Conservation (phyloP, 2,329 filamentous ascomycete species). For the Coniella lustricola region DNA sequence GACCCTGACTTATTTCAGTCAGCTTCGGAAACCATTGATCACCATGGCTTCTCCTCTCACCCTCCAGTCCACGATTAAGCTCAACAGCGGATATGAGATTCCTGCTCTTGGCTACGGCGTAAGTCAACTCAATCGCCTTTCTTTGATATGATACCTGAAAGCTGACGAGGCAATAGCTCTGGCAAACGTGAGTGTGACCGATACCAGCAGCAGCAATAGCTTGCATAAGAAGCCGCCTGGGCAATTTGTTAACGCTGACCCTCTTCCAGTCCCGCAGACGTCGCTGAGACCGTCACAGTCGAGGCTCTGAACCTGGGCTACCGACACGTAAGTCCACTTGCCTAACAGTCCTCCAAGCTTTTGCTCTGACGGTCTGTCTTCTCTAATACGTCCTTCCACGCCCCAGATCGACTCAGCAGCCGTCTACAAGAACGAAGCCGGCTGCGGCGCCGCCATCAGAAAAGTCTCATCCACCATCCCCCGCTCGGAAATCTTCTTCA, state of each 20-base stretch:
- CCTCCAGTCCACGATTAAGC: slow-evolving; percentile 42
- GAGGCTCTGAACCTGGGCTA: slow-evolving; percentile 46
- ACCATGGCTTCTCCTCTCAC: slow-evolving; percentile 40
- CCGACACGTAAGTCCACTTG: slow-evolving; percentile 37
- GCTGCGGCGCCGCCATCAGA: slow-evolving; percentile 38
- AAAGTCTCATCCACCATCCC: slow-evolving; percentile 30
- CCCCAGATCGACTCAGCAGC: slow-evolving; percentile 48
- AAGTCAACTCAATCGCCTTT: slow-evolving; percentile 26
- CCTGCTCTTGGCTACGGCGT: slow-evolving; percentile 49
- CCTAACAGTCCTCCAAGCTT: not conserved
- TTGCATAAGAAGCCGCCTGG: no score
- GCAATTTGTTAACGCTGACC: no score
- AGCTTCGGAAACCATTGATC: no score
- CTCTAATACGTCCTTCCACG: not conserved
- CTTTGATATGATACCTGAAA: not conserved
- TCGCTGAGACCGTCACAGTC: slow-evolving; percentile 31
- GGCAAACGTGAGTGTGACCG: slow-evolving; percentile 38
- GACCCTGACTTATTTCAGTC: no score
- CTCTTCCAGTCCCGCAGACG: slow-evolving; percentile 25
- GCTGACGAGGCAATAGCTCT: slow-evolving; percentile 33
- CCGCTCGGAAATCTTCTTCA: slow-evolving; percentile 47
- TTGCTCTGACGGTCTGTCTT: not conserved
- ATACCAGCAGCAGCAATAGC: not conserved
- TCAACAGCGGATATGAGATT: slow-evolving; percentile 48
- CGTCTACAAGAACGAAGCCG: slow-evolving; percentile 44